Conservation (phyloP, 2,329 filamentous ascomycete species). For the Sclerotiophoma versabilis region DNA sequence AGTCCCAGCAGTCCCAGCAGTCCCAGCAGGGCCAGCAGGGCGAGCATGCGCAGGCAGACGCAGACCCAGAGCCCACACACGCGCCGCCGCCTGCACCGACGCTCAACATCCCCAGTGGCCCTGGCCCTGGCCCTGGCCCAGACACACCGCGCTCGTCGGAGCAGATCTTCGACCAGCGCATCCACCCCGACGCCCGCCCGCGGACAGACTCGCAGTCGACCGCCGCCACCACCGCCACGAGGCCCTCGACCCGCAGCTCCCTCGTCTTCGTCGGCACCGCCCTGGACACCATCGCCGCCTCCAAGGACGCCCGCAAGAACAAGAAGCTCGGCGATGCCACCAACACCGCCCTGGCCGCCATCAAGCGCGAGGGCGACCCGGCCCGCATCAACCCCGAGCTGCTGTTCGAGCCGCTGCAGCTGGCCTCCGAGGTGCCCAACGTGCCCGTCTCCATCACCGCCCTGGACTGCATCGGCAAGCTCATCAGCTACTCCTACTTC, state of each 20-base stretch:
- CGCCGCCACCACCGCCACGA: slow-evolving; percentile 56
- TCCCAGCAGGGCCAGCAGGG: not conserved
- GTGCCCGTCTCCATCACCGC: slow-evolving; percentile 87
- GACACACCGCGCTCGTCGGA: slow-evolving; percentile 44
- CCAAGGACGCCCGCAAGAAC: slow-evolving; percentile 87
- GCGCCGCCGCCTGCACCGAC: slow-evolving; percentile 28
- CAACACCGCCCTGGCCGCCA: slow-evolving; percentile 80
- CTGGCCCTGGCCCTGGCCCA: no score
- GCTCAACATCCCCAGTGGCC: slow-evolving; percentile 32
- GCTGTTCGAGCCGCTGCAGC: slow-evolving; percentile 87
- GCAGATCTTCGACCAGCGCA: slow-evolving; percentile 45
- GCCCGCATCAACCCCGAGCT: slow-evolving; percentile 87
- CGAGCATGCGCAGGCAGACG: not conserved
- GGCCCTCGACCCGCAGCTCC: slow-evolving; percentile 79
- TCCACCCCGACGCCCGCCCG: slow-evolving; percentile 45
- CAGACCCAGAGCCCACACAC: not conserved
- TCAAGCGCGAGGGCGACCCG: slow-evolving; percentile 79
- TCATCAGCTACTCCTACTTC: slow-evolving; percentile 99
- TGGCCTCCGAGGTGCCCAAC: slow-evolving; percentile 87
- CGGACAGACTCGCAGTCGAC: slow-evolving; percentile 69
- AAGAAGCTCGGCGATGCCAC: slow-evolving; percentile 84
- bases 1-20: slow-evolving; percentile 9
- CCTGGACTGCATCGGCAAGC: slow-evolving; percentile 96
- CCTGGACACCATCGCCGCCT: slow-evolving; percentile 87
- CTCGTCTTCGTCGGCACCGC: slow-evolving; percentile 95